Conservation (phyloP, 1,139 yeast species). For the Blastobotrys malaysiensis region DNA sequence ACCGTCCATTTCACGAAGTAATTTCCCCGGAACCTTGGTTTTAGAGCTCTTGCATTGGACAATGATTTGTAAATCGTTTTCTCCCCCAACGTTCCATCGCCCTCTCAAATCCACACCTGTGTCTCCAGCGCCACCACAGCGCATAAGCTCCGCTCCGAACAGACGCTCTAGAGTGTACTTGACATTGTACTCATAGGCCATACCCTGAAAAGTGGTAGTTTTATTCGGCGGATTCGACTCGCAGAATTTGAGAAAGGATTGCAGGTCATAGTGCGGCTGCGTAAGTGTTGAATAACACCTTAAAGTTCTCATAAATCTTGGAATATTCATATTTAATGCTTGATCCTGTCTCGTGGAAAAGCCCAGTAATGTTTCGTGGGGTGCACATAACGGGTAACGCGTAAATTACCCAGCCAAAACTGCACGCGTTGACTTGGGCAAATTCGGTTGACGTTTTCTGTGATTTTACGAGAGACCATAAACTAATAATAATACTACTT, state of each 20-base stretch:
- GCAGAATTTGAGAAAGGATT: conserved; percentile 34
- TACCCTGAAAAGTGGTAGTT: conserved; percentile 60
- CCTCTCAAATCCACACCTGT: conserved; percentile 59
- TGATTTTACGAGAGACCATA: no score
- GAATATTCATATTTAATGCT: not conserved
- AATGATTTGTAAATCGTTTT: conserved; percentile 32
- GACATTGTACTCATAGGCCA: conserved; percentile 56
- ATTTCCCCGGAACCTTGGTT: conserved; percentile 46
- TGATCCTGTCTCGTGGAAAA: not conserved
- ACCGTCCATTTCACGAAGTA: conserved; percentile 56
- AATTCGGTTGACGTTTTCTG: no score
- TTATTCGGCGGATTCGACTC: conserved; percentile 28
- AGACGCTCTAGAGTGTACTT: conserved; percentile 41
- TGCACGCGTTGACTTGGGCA: no score
- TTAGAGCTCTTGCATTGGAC: conserved; percentile 56
- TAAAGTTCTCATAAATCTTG: not conserved
- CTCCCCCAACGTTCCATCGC: conserved; percentile 9
- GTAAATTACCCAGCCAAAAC: not conserved
- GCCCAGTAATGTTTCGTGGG: not conserved
- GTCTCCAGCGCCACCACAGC: conserved; percentile 65
- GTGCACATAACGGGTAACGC: not conserved
- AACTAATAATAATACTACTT: no score
- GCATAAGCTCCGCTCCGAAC: conserved; percentile 35
- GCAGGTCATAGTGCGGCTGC: conserved; percentile 23
- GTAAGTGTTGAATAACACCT: not conserved